Evolutionary conservation across 140 eudicot species (phyloP).

Genomic region (Cichorium intybus): DNA sequence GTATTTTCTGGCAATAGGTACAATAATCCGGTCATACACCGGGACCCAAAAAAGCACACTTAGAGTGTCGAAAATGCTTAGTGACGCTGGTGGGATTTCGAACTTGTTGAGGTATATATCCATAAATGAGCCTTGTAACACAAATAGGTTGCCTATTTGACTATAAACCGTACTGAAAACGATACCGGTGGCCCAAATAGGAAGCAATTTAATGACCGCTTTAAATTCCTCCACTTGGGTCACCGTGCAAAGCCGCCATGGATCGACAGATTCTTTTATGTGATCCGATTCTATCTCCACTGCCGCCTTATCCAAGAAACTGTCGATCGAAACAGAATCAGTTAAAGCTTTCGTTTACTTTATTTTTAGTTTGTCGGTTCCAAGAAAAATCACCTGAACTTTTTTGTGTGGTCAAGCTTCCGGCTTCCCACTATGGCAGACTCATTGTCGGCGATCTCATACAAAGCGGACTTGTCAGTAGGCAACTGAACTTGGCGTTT

Average conservation of each 20-base stretch:
- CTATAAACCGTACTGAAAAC: constrained; percentile 65
- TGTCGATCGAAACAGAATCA: constrained; percentile 20
- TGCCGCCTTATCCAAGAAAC: constrained; percentile 86
- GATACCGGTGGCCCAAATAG: constrained; percentile 83
- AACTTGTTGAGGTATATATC: constrained; percentile 38
- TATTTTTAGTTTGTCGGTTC: not conserved
- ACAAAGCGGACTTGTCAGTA: constrained; percentile 42
- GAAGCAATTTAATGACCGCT: constrained; percentile 58
- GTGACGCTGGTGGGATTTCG: constrained; percentile 68
- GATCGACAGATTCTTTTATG: constrained; percentile 27
- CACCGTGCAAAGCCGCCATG: constrained; percentile 78
- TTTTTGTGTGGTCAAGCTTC: constrained; percentile 70
- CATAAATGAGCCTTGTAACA: constrained; percentile 77
- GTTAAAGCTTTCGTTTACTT: not conserved
- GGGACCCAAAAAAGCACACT: constrained; percentile 84
- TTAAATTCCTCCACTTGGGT: constrained; percentile 89
- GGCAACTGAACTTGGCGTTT: constrained; percentile 54
- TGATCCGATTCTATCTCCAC: constrained; percentile 52
- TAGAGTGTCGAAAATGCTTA: constrained; percentile 68
- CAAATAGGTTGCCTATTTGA: constrained; percentile 81
- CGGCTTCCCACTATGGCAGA: constrained; percentile 66
- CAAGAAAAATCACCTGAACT: constrained; percentile 45
- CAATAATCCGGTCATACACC: constrained; percentile 59
- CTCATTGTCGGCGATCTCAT: constrained; percentile 56
- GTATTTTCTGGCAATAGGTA: constrained; percentile 55